Evolutionary conservation across 768 basidiomycete genomes (phyloP).

Genomic region (Phanerochaete carnosa): DNA sequence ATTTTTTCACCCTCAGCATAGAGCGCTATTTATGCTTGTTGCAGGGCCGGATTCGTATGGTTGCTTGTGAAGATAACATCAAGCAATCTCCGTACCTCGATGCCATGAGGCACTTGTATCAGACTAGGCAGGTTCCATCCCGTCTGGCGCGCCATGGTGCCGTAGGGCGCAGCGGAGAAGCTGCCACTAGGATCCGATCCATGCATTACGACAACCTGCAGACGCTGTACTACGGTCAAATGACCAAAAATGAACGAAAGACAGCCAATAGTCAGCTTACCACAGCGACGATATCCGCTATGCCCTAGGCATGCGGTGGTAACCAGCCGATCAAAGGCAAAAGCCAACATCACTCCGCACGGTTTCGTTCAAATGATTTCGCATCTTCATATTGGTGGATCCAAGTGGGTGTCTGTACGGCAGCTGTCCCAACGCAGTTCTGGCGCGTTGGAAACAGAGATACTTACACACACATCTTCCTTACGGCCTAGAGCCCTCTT

Average conservation of each 20-base stretch:
- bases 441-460: not conserved
- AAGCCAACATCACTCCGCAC: not conserved
- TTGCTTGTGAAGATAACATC: not conserved
- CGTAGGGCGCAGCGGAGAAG: not conserved
- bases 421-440: not conserved
- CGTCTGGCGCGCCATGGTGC: not conserved
- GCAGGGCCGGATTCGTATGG: not conserved
- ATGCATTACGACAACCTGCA: not conserved
- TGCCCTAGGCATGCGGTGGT: not conserved
- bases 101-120: conserved; percentile 1
- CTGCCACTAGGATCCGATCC: not conserved
- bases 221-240: not conserved
- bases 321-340: not conserved
- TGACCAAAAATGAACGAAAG: not conserved
- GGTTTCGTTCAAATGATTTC: not conserved
- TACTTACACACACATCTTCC: not conserved
- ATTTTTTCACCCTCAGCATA: not conserved
- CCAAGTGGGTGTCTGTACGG: not conserved
- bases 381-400: not conserved
- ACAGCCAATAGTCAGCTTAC: not conserved
- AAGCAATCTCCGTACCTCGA: not conserved
- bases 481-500: not conserved
- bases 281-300: not conserved
- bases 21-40: not conserved
- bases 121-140: not conserved